Evolutionary conservation across 2,329 filamentous ascomycete genomes (phyloP).

Genomic region (Pseudovirgaria hyperparasitica): DNA sequence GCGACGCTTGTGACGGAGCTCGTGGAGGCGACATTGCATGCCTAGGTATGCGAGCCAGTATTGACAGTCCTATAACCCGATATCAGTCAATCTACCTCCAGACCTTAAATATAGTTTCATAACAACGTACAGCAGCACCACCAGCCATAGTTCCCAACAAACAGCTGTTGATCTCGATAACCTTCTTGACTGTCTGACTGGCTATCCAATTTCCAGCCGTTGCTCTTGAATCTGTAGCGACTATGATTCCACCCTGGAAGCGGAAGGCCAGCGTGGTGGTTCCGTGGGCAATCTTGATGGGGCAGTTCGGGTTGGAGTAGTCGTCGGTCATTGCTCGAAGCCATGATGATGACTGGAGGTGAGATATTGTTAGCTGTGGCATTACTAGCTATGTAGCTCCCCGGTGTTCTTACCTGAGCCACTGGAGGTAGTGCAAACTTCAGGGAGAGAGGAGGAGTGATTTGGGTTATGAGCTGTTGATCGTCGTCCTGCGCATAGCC

Average conservation of each 20-base stretch:
- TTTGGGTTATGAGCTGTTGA: conserved; percentile 53
- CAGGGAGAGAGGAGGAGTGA: conserved; percentile 65
- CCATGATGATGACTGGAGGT: conserved; percentile 71
- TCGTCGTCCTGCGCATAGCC: conserved; percentile 60
- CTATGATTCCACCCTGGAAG: conserved; percentile 96
- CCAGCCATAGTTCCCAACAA: conserved; percentile 96
- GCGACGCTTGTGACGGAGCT: conserved; percentile 96
- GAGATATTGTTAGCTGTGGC: not conserved
- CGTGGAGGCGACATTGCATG: conserved; percentile 98
- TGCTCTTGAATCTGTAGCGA: conserved; percentile 92
- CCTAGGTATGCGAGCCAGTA: conserved; percentile 99
- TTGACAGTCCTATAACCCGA: conserved; percentile 67
- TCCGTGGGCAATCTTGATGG: conserved; percentile 98
- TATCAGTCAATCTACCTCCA: conserved; percentile 7
- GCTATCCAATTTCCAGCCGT: conserved; percentile 99
- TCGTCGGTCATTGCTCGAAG: conserved; percentile 96
- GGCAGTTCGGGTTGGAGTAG: conserved; percentile 88
- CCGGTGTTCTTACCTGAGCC: conserved; percentile 54
- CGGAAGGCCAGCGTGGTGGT: conserved; percentile 96
- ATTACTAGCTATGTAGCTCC: conserved; percentile 1
- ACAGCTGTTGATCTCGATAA: conserved; percentile 94
- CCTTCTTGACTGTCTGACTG: conserved; percentile 99
- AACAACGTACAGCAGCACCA: conserved; percentile 64
- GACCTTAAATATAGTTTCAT: not conserved
- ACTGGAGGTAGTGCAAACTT: conserved; percentile 94